Evolutionary conservation across 306 rosid genomes (phyloP), one percentile per base, ranked within the genome.

Genomic region (Castanospermum australe): DNA sequence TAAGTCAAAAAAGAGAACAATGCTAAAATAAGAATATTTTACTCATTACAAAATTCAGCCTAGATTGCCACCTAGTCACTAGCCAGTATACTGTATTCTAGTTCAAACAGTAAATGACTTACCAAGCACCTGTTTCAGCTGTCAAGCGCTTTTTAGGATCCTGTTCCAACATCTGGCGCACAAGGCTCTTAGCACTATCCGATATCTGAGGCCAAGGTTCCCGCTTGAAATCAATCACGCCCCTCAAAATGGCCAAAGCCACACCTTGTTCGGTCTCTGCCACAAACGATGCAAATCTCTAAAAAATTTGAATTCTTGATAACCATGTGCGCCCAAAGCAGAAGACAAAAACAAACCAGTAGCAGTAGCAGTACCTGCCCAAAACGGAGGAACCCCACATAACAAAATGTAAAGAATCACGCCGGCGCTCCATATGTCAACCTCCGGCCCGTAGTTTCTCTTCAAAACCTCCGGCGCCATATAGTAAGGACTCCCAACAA

Each of bases 151-250:
- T 94, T 78, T 72, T 88, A 8, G 94, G 98, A 76, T 94, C 96
- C 0, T 89, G 96, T 39, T 94, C 90, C 81, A 94, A 84, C 98
- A 94, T 92, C 85, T 85, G 90, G 77, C 85, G 71, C 20, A 94
- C 98, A 42, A 94, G 97, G 80, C 92, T 89, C 82, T 94, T 94
- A 18, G 98, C 97, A 85, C 92, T 82, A 54, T 92, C 97, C 4
- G 98, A 94, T 82, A 94, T 89, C 85, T 90, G 98, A 82, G 98
- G 98, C 98, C 98, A 94, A 21, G 98, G 98, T 73, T 92, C 97
- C 87, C 94, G 88, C 83, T 89, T 94, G 84, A 94, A 94, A 84
- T 94, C 96, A 80, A 94, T 83, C 64, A 88, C 90, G 5, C 98
- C 89, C 73, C 98, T 90, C 79, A 94, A 86, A 64, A 94, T 94